Evolutionary conservation across 1,284 basidiomycete species (phyloP), one percentile per base, ranked within the genome.

Genomic region (Tetrapyrgos nigripes): DNA sequence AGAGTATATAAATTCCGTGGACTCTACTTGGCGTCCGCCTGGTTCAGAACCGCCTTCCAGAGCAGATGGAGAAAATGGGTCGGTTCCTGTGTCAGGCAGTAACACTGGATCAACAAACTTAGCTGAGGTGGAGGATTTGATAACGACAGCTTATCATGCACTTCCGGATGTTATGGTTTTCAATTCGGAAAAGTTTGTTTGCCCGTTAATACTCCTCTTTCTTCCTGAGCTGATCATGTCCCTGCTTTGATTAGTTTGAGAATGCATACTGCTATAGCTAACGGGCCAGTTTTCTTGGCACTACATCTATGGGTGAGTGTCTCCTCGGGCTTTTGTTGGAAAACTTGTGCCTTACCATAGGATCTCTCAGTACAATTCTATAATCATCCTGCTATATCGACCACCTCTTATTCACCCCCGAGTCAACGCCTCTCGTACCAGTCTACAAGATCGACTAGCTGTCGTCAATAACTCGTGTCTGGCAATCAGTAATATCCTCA

Each of bases 401-500:
- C 55, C 55, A 9, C 59, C 59, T 33, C 50, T 61, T 21, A 61
- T 61, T 27, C 55, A 57, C 35, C 55, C 50, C 13, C 49, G 51
- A 9, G 59, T 61, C 14, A 61, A 53, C 40, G 59, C 59, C 3
- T 50, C 59, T 26, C 29, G 51, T 10, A 50, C 55, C 4, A 57
- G 50, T 45, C 51, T 61, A 8, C 51, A 57, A 49, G 59, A 61
- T 46, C 55, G 59, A 35, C 40, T 61, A 24, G 43, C 59, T 45
- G 59, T 61, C 10, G 59, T 61, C 5, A 61, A 61, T 27, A 57
- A 61, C 31, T 56, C 59, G 2, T 61, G 55, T 29, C 46, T 57
- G 17, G 55, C 55, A 17, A 61, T 61, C 40, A 54, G 50, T 33
- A 61, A 57, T 24, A 57, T 61, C 46, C 31, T 61, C 19, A 57